Base-by-base conservation (phyloP, 768 basidiomycete species). In the Suillus weaverae region DNA sequence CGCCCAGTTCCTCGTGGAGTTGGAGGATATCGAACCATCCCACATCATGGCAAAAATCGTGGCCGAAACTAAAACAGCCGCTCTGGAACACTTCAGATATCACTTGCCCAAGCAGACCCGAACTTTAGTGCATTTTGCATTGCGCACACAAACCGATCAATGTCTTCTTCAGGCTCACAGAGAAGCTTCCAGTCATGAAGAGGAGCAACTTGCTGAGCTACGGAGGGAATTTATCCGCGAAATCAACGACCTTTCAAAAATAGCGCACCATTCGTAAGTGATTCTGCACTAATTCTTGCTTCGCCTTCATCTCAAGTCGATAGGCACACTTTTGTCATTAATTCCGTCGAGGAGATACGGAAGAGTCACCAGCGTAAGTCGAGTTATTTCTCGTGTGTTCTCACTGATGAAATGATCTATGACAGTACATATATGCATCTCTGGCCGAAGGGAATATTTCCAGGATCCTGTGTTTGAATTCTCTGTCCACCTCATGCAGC, bases 401-500 rank as follows among this genome's bases (percentile, higher is more conserved):
- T 2, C 13, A 30, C 20, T 11, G 33, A 33, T 5, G 3, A 62
- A 36, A 39, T 13, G 8, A n/a, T 38, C 5, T 11, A 22, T 38
- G 18, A 35, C 18, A 56, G 46, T 5, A 22, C 14, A 30, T 5
- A n/a, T 57, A 39, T 38, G 66, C 0, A 50, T 75, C n/a, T 59
- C 61, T 35, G 74, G 74, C 14, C 22, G 14, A 6, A 62, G 69
- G 16, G 74, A 72, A 38, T 64, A 66, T 2, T n/a, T 66, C 39
- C 62, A 70, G 59, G 71, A 74, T 1, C 68, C 74, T 26, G 48
- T 59, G 61, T 55, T n/a, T 0, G 44, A 67, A 2, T 69, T 70
- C 36, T 77, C 76, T 1, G 64, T 74, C 0, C 70, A 74, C 54
- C 1, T 71, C 9, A 74, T 76, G 72, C 67, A 73, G 35, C 26